phyloP scores from a whole-genome alignment of 176 grass and related monocot species.

The Cocos nucifera region DNA sequence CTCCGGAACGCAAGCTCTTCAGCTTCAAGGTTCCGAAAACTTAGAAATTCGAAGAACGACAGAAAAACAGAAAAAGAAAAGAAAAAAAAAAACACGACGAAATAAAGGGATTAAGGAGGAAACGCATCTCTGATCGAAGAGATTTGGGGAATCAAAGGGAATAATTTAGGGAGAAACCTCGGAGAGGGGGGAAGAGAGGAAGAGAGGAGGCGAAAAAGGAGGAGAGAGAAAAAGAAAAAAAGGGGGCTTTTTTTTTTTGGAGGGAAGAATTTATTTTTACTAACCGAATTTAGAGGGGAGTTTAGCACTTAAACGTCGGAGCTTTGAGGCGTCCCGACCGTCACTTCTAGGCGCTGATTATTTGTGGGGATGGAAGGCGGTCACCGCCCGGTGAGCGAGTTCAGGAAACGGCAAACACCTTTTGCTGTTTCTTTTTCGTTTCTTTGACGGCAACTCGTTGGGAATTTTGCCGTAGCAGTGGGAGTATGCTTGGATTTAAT shows the following conservation, averaged over 20 bases:
- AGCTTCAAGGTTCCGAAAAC: too few relatives aligned
- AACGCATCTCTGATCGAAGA: slow-evolving; percentile 12
- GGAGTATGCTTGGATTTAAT: too few relatives aligned
- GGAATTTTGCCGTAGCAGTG: too few relatives aligned
- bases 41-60: slow-evolving; percentile 8
- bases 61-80: too few relatives aligned
- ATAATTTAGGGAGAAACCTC: slow-evolving; percentile 8
- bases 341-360: not conserved
- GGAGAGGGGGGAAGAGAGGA: too few relatives aligned
- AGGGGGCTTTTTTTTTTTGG: slow-evolving; percentile 22
- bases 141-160: slow-evolving; percentile 35
- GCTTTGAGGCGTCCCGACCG: not conserved
- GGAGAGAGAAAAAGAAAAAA: slow-evolving; percentile 5
- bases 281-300: slow-evolving; percentile 2
- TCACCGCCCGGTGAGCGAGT: slow-evolving; percentile 37
- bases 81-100: slow-evolving; percentile 6
- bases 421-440: too few relatives aligned
- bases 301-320: not conserved
- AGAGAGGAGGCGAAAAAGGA: slow-evolving; percentile 16
- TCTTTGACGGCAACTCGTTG: too few relatives aligned
- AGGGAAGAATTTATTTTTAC: not conserved
- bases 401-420: too few relatives aligned
- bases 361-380: not conserved
- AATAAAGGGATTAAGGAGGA: slow-evolving; percentile 9
- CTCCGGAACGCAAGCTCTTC: too few relatives aligned